A percentile compares a stretch with the other conserved stretches of the same genome.
These are phyloP conservation scores for Passiflora organensis DNA, from an alignment of 345 rosid species.

Conservation along the genomic window DNA sequence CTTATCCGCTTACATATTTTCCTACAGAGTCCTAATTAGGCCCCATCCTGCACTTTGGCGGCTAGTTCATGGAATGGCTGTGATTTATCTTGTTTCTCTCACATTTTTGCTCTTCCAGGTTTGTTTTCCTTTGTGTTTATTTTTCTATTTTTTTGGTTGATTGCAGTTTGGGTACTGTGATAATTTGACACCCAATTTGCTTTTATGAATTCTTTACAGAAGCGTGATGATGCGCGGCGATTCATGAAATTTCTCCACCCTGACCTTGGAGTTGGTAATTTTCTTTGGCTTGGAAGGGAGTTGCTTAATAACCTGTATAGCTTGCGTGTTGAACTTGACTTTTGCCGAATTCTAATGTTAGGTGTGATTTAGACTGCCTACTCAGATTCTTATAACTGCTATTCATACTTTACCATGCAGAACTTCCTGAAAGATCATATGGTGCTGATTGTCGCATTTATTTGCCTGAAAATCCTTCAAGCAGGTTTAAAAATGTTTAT, in stretches of 20 bases:
- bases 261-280: constrained; percentile 88
- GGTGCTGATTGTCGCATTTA: constrained; percentile 96
- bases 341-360: background rate
- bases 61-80: constrained; percentile 97
- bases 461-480: constrained; percentile 73
- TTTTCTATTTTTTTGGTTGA: too few relatives aligned
- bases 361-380: too few relatives aligned
- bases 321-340: background rate
- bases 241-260: constrained; percentile 99
- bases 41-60: constrained; percentile 99
- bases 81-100: constrained; percentile 80
- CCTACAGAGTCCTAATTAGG: constrained; percentile 74
- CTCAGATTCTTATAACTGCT: too few relatives aligned
- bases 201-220: constrained; percentile 33
- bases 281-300: constrained; percentile 4
- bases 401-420: too few relatives aligned
- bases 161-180: too few relatives aligned
- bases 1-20: background rate
- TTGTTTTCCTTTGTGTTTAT: constrained; percentile 17
- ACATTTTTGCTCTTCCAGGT: constrained; percentile 99
- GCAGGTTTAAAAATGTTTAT: constrained; percentile 99
- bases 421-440: constrained; percentile 94
- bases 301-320: too few relatives aligned
- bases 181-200: too few relatives aligned
- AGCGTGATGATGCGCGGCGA: constrained; percentile 90